Evolutionary conservation across 2,329 filamentous ascomycete genomes (phyloP).

Genomic region (Colletotrichum zoysiae): DNA sequence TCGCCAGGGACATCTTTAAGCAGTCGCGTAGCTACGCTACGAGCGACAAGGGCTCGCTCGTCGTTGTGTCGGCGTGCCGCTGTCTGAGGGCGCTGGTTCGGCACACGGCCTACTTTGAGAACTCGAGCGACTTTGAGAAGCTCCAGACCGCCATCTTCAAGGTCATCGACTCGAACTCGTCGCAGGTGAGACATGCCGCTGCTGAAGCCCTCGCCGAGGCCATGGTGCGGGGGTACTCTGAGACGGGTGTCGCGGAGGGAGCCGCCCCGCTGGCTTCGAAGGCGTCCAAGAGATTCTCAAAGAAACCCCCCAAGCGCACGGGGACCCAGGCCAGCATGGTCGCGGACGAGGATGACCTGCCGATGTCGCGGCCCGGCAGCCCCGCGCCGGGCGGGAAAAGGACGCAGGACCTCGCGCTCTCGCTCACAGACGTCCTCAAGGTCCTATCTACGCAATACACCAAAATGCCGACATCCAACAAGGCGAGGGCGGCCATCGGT

Average conservation of each 20-base stretch:
- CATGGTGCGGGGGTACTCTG: constrained; percentile 85
- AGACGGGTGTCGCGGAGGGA: constrained; percentile 60
- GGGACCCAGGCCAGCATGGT: constrained; percentile 71
- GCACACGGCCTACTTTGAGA: constrained; percentile 85
- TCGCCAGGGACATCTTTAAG: constrained; percentile 95
- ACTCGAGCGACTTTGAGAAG: constrained; percentile 90
- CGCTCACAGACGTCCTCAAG: constrained; percentile 81
- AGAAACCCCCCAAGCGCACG: constrained; percentile 66
- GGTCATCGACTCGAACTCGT: constrained; percentile 81
- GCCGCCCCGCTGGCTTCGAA: constrained; percentile 65
- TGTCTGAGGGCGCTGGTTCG: constrained; percentile 81
- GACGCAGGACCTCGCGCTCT: constrained; percentile 78
- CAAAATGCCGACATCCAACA: constrained; percentile 82
- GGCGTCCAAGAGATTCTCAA: constrained; percentile 75
- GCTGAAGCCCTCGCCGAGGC: constrained; percentile 86
- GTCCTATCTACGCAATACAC: constrained; percentile 86
- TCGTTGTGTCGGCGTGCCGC: constrained; percentile 82
- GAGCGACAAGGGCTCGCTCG: constrained; percentile 85
- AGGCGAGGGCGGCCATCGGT: constrained; percentile 83
- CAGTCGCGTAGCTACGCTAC: constrained; percentile 82
- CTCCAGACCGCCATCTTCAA: constrained; percentile 87
- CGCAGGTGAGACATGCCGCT: constrained; percentile 84
- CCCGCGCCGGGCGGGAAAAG: constrained; percentile 78
- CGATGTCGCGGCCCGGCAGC: constrained; percentile 74
- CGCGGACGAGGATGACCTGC: constrained; percentile 80